These are phyloP conservation scores for Agaricus subrufescens DNA, from an alignment of 768 basidiomycete species.

Conservation along the genomic window DNA sequence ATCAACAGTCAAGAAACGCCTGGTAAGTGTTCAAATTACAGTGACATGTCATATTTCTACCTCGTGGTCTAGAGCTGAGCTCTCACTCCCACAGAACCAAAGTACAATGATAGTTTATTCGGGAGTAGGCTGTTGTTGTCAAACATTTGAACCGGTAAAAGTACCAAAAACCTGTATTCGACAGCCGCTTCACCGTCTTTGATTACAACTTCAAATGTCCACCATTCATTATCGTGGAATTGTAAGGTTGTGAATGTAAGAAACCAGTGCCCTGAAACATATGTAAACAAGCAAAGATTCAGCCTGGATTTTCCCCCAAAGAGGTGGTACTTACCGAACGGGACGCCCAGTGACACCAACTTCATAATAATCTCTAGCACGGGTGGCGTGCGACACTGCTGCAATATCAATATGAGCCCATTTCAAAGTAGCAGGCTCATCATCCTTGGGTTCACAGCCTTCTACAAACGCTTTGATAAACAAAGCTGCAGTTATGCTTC, in stretches of 20 bases:
- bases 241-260: conserved; percentile 31
- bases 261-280: conserved; percentile 30
- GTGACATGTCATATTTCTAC: too few species aligned
- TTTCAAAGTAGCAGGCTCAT: conserved; percentile 47
- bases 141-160: too few species aligned
- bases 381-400: conserved; percentile 65
- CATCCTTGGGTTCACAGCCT: conserved; percentile 62
- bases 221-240: too few species aligned
- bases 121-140: too few species aligned
- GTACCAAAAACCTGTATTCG: too few species aligned
- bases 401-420: conserved; percentile 92
- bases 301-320: background rate
- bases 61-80: too few species aligned
- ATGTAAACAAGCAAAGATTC: background rate
- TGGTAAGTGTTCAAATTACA: too few species aligned
- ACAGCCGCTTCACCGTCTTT: too few species aligned
- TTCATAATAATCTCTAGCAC: conserved; percentile 57
- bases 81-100: too few species aligned
- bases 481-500: conserved; percentile 79
- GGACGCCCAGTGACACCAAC: conserved; percentile 80
- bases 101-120: too few species aligned
- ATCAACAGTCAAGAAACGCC: too few species aligned
- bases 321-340: conserved; percentile 49
- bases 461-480: conserved; percentile 84
- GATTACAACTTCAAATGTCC: too few species aligned